A percentile compares a stretch with the other conserved stretches of the same genome.
Evolutionary conservation across 2,329 filamentous ascomycete genomes (phyloP).

Genomic region (Escovopsis sp.): DNA sequence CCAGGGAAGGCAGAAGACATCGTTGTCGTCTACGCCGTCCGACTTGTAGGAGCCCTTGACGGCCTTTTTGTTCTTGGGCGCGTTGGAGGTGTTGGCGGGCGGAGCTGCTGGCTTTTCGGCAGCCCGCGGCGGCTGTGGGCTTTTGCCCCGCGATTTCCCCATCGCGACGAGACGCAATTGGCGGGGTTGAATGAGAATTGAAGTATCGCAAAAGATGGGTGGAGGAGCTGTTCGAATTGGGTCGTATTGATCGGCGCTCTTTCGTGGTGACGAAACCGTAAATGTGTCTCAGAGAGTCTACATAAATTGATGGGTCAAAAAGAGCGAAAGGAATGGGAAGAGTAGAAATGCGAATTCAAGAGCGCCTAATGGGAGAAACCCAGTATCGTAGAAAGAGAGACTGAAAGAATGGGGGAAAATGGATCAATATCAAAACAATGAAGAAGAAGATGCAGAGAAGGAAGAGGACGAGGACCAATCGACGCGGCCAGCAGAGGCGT

Average conservation of each 20-base stretch:
- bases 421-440: conserved; percentile 4
- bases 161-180: conserved; percentile 11
- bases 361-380: too few relatives aligned
- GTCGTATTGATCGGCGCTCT: not conserved
- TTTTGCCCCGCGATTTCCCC: conserved; percentile 22
- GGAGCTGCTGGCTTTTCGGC: conserved; percentile 7
- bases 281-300: not conserved
- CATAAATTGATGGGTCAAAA: conserved; percentile 6
- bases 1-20: conserved; percentile 73
- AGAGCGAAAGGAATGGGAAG: not conserved
- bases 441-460: conserved; percentile 1
- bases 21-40: conserved; percentile 72
- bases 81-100: conserved; percentile 1
- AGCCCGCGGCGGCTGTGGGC: conserved; percentile 19
- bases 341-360: too few relatives aligned
- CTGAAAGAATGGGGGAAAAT: not conserved
- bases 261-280: not conserved
- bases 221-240: too few relatives aligned
- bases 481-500: conserved; percentile 5
- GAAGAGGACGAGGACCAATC: conserved; percentile 1
- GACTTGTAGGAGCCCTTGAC: conserved; percentile 49
- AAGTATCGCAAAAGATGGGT: conserved; percentile 1
- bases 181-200: conserved; percentile 1
- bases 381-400: not conserved
- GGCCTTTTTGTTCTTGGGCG: conserved; percentile 22